Percentiles rank a stretch among this genome's conserved stretches.
phyloP scores from a whole-genome alignment of 805 yeast species.

The Zygotorulaspora danielsina region DNA sequence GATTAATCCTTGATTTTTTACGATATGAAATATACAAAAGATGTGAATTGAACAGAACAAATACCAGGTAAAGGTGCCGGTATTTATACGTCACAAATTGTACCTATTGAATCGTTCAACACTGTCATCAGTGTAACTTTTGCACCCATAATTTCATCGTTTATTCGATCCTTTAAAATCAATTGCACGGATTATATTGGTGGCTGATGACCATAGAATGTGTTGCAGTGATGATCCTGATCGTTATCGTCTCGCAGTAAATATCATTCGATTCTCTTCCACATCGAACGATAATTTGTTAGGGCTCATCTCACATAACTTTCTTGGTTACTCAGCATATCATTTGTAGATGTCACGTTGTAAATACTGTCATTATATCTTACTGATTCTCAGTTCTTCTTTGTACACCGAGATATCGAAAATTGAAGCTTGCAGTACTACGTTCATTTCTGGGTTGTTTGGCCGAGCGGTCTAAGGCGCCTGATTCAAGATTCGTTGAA shows the following conservation, averaged over 20 bases:
- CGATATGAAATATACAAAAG: too few relatives aligned
- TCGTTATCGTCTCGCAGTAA: neutral
- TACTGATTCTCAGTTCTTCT: too few relatives aligned
- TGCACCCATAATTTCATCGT: neutral
- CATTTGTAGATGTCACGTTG: too few relatives aligned
- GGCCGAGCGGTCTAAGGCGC: slow-evolving; percentile 35
- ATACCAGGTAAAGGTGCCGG: neutral
- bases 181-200: neutral
- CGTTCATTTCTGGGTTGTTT: slow-evolving; percentile 22
- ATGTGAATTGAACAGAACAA: neutral
- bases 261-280: neutral
- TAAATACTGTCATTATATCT: too few relatives aligned
- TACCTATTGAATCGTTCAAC: neutral
- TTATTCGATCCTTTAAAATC: neutral
- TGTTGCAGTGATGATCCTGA: neutral
- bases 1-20: too few relatives aligned
- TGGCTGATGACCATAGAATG: neutral
- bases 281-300: neutral
- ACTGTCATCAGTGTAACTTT: neutral
- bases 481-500: slow-evolving; percentile 26
- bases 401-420: too few relatives aligned
- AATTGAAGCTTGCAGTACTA: too few relatives aligned
- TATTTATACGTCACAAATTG: neutral
- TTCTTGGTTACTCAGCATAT: too few relatives aligned
- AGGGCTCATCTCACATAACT: neutral